Conservation (phyloP, 2,329 filamentous ascomycete species). For the Fusarium compactum region DNA sequence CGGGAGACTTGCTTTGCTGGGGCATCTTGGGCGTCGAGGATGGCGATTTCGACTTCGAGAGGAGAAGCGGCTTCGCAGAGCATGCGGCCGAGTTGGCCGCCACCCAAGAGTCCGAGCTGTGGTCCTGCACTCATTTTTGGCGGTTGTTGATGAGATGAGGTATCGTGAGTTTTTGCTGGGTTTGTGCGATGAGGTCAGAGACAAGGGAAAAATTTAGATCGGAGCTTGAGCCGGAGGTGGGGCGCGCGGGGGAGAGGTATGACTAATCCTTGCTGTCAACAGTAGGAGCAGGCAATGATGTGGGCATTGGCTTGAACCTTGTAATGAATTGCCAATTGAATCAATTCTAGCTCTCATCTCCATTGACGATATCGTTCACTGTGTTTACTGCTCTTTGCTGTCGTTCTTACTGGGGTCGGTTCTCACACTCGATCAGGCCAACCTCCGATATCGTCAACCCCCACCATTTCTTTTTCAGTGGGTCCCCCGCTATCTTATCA, state of each 20-base stretch:
- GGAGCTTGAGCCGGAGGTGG: constrained; percentile 14
- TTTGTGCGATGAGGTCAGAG: constrained; percentile 28
- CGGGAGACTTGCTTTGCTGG: constrained; percentile 89
- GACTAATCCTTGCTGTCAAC: neutral
- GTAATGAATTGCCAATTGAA: neutral
- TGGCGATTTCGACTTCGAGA: constrained; percentile 81
- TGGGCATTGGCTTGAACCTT: neutral
- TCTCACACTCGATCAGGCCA: neutral
- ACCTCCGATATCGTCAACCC: constrained; percentile 21
- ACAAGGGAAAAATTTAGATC: constrained; percentile 27
- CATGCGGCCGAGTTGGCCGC: constrained; percentile 91
- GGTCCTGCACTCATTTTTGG: constrained; percentile 17
- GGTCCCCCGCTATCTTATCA: neutral
- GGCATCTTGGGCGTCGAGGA: constrained; percentile 80
- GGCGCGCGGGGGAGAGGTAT: neutral
- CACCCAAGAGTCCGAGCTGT: constrained; percentile 64
- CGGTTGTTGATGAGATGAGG: neutral
- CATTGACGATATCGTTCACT: rapidly evolving
- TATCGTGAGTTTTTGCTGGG: constrained; percentile 2
- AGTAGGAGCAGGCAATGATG: neutral
- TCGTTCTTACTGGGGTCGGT: too few relatives aligned
- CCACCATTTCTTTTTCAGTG: neutral
- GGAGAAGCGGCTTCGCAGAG: constrained; percentile 83
- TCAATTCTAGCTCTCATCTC: rapidly evolving
- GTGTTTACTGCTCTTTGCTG: neutral